These are phyloP conservation scores for Abrus precatorius DNA, from an alignment of 306 rosid species.

Conservation along the genomic window DNA sequence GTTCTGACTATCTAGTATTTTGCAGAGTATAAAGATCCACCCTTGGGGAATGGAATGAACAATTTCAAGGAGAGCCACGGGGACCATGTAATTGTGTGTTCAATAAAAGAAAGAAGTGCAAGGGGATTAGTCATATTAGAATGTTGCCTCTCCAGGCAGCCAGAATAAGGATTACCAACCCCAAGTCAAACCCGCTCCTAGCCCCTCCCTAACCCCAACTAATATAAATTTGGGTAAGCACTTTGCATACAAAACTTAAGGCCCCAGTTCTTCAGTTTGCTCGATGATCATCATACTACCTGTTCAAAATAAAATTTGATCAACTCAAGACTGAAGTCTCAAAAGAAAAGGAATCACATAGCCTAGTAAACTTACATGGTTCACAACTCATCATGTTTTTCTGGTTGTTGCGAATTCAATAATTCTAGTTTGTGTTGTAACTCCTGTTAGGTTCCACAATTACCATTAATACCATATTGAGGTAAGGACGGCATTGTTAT, in stretches of 20 bases:
- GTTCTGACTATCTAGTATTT: slow-evolving; percentile 6
- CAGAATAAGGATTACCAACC: slow-evolving; percentile 41
- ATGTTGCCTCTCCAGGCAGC: slow-evolving; percentile 22
- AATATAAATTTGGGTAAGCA: slow-evolving; percentile 44
- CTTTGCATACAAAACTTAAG: slow-evolving; percentile 48
- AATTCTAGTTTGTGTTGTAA: slow-evolving; percentile 77
- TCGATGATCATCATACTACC: slow-evolving; percentile 51
- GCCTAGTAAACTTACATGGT: slow-evolving; percentile 47
- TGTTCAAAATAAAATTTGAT: slow-evolving; percentile 42
- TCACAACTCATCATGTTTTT: slow-evolving; percentile 84
- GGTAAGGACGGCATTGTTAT: slow-evolving; percentile 33
- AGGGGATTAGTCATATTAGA: slow-evolving; percentile 43
- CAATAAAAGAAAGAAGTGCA: slow-evolving; percentile 41
- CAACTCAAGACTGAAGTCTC: slow-evolving; percentile 39
- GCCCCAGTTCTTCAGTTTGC: slow-evolving; percentile 42
- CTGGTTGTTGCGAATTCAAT: slow-evolving; percentile 76
- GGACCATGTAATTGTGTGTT: slow-evolving; percentile 33
- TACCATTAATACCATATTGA: slow-evolving; percentile 41
- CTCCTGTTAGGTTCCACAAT: slow-evolving; percentile 65
- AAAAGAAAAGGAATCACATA: slow-evolving; percentile 32
- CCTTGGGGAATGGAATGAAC: slow-evolving; percentile 30
- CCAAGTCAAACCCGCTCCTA: slow-evolving; percentile 35
- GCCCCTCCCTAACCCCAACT: slow-evolving; percentile 39
- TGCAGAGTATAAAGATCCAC: slow-evolving; percentile 28
- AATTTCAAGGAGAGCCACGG: slow-evolving; percentile 38